Base-by-base conservation (phyloP, 2,329 filamentous ascomycete species). In the Ophioceras dolichostomum region DNA sequence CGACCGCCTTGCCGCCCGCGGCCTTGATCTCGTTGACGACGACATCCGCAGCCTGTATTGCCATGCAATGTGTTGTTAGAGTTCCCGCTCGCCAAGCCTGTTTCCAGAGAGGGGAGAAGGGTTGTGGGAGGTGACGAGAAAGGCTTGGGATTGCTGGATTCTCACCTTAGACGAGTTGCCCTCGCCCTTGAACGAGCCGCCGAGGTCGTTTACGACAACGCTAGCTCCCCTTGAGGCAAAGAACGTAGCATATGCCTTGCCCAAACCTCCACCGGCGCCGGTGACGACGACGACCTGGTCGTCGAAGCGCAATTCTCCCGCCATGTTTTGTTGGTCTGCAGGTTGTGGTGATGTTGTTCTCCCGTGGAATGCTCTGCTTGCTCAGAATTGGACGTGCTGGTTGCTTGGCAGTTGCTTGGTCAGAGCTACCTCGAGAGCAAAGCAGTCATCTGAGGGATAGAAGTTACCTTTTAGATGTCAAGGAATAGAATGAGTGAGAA, bases 1-100 rank as follows among this genome's bases (percentile, higher is more conserved):
- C 87, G 35, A 94, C 88, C 42, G 91, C 91, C 62, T 94, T 93
- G 60, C 91, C 91, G 59, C 91, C 91, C 37, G 80, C 82, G 55
- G 78, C 72, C 62, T 81, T 87, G 62, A 89, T 89, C 65, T 86
- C 79, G 50, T 85, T 67, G 56, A 89, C 83, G 41, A 89, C 82
- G 33, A 79, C 73, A 70, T 93, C 84, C 51, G 84, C 85, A 45
- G 82, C 79, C 83, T 89, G 44, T 19, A 32, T 17, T n/a, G n/a
- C n/a, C n/a, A n/a, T n/a, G n/a, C 34, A 30, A 26, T 30, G 29
- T 20, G 38, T 16, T 33, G 9, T n/a, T n/a, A n/a, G n/a, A n/a
- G n/a, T n/a, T n/a, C n/a, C n/a, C n/a, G n/a, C n/a, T n/a, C n/a
- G n/a, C n/a, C n/a, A n/a, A n/a, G n/a, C n/a, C n/a, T n/a, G n/a